Evolutionary conservation across 2,329 filamentous ascomycete species (phyloP).

Genomic region (Verticillium alfalfae): DNA sequence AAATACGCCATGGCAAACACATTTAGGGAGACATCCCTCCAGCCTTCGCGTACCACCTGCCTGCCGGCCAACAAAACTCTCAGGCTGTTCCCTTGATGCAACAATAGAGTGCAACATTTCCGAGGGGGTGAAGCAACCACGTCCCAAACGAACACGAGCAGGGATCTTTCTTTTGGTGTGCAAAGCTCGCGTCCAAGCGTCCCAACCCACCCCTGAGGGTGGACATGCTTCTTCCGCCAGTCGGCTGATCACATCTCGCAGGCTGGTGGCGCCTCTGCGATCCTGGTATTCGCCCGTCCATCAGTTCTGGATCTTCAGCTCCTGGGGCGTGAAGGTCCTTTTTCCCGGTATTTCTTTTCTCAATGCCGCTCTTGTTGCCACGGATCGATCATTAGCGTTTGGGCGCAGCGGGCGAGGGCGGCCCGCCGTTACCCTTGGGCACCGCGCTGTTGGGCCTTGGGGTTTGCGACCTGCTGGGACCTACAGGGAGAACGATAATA

Average conservation of each 20-base stretch:
- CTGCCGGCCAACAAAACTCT: too few relatives aligned
- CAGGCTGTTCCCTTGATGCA: too few relatives aligned
- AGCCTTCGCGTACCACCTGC: too few relatives aligned
- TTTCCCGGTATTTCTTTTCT: not conserved
- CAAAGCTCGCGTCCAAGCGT: not conserved
- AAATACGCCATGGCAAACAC: too few relatives aligned
- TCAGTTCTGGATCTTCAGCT: not conserved
- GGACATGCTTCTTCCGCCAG: not conserved
- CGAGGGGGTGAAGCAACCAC: too few relatives aligned
- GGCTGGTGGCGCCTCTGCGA: not conserved
- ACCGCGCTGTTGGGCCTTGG: too few relatives aligned
- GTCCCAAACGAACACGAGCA: not conserved
- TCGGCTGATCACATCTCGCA: not conserved
- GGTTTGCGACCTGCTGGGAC: too few relatives aligned
- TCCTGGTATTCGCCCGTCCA: not conserved
- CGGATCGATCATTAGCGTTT: not conserved
- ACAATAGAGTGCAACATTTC: too few relatives aligned
- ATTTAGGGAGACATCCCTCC: too few relatives aligned
- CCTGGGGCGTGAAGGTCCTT: not conserved
- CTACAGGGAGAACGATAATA: too few relatives aligned
- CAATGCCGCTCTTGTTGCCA: not conserved
- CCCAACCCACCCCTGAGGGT: not conserved
- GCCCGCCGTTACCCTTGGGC: not conserved
- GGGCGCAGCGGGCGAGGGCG: not conserved
- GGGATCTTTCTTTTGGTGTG: not conserved